These are phyloP conservation scores for Eutypa lata DNA, from an alignment of 2,329 filamentous ascomycete species.

Conservation along the genomic window DNA sequence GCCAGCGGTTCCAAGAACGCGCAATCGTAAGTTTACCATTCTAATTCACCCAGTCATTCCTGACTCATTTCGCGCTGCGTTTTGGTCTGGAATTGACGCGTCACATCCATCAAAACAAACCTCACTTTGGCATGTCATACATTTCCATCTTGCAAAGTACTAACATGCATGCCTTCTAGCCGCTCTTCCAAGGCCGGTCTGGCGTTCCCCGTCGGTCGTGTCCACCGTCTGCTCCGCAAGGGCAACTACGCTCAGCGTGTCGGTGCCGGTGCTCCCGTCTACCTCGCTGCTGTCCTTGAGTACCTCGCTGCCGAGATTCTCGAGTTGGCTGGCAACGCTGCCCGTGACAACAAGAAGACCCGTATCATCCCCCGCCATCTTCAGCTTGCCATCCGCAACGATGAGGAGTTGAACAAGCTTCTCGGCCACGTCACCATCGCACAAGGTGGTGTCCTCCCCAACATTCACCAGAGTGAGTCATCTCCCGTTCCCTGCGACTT, in stretches of 20 bases:
- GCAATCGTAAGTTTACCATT: constrained; percentile 79
- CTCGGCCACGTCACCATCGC: constrained; percentile 94
- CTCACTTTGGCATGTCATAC: constrained; percentile 5
- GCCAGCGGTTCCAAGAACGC: constrained; percentile 98
- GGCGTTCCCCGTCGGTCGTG: constrained; percentile 98
- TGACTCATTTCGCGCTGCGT: background rate
- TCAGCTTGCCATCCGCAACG: constrained; percentile 98
- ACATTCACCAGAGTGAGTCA: constrained; percentile 92
- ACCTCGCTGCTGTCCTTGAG: constrained; percentile 95
- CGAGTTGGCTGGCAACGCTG: constrained; percentile 96
- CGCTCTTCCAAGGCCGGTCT: constrained; percentile 99
- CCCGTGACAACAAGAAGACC: constrained; percentile 99
- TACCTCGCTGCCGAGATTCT: constrained; percentile 99
- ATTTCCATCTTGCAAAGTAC: constrained; percentile 17
- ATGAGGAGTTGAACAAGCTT: constrained; percentile 99
- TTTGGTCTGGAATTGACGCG: constrained; percentile 34
- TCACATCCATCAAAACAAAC: constrained; percentile 20
- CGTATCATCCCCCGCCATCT: constrained; percentile 99
- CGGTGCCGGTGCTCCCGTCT: constrained; percentile 95
- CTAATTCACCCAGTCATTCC: constrained; percentile 7
- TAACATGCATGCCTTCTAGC: constrained; percentile 50
- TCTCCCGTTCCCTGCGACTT: constrained; percentile 12
- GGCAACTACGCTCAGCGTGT: constrained; percentile 99
- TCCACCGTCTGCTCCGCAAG: constrained; percentile 97
- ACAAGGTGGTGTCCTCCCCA: constrained; percentile 94